Base-by-base conservation (phyloP, 163 green algal genomes). In the Prototheca wickerhamii region DNA sequence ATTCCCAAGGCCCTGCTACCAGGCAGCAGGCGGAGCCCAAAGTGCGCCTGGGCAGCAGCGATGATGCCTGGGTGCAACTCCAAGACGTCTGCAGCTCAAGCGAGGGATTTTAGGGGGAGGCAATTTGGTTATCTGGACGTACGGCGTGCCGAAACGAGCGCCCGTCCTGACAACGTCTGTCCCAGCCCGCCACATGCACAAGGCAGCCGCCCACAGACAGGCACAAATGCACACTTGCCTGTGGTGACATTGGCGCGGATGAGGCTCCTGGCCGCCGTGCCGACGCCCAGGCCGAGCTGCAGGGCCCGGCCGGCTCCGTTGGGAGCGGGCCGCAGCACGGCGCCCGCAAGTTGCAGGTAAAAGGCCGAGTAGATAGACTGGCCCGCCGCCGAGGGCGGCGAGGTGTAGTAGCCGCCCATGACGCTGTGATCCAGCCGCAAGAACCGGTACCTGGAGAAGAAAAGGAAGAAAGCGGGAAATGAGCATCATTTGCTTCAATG, bases 281-380 rank as follows among this genome's bases (percentile, higher is more conserved):
- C 67, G 3, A 60, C 43, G 4, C 67, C 67, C 30, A 73, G 53
- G 3, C 67, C 67, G 4, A 73, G 28, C 8, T 64, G 53, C 26
- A 73, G 67, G 7, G 59, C 44, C 29, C 60, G 60, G 60, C 50
- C 25, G 51, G 52, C 58, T 30, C n/a, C n/a, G n/a, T n/a, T n/a
- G n/a, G n/a, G n/a, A n/a, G 28, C 4, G 21, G 65, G 50, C 29
- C 26, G 21, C 6, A 62, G 21, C 35, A 58, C 56, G n/a, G 49
- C 58, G 3, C 49, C 58, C 0, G 60, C 67, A 52, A 68, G 60
- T 60, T 73, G 67, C 42, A 73, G 53, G 53, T 73, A 64, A 25
- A 73, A 73, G 8, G 67, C 67, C 0, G 42, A 64, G 60, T 73
- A 73, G 31, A 73, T 53, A 0, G 60, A 31, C 31, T 73, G 67